phyloP scores from a whole-genome alignment of 108 stramenopile genomes.

The Poteriospumella lacustris region DNA sequence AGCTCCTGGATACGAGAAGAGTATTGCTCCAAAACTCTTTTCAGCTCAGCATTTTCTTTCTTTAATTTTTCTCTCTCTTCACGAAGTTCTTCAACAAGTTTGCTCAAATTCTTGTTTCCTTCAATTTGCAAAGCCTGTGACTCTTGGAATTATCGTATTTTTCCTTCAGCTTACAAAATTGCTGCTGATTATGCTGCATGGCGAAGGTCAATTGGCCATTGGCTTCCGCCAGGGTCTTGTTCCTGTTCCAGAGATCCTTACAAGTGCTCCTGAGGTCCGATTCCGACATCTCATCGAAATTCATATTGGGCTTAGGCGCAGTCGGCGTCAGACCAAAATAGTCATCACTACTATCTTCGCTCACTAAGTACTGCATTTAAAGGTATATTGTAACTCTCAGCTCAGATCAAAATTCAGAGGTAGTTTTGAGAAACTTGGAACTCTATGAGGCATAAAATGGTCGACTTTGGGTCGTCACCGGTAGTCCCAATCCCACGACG shows the following conservation, averaged over 20 bases:
- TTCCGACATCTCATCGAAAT: conserved; percentile 7
- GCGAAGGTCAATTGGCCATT: not conserved
- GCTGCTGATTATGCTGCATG: conserved; percentile 2
- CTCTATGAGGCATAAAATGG: not conserved
- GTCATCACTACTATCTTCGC: no score
- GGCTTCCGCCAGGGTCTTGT: conserved; percentile 1
- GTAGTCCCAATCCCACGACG: no score
- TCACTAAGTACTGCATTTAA: no score
- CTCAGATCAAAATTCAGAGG: not conserved
- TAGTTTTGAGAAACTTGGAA: conserved; percentile 8
- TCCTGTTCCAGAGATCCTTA: not conserved
- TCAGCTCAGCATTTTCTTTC: conserved; percentile 7
- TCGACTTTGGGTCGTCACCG: not conserved
- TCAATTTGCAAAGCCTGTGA: conserved; percentile 3
- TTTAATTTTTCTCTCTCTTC: not conserved
- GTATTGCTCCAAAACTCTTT: not conserved
- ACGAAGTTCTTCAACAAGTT: not conserved
- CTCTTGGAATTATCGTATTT: not conserved
- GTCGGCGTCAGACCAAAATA: not conserved
- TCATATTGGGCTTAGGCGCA: conserved; percentile 2
- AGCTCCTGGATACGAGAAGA: conserved; percentile 6
- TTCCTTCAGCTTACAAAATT: not conserved
- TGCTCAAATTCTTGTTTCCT: conserved; percentile 8
- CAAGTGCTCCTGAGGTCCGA: conserved; percentile 1
- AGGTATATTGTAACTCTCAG: no score